Evolutionary conservation across 2,329 filamentous ascomycete genomes (phyloP), one percentile per base, ranked within the genome.

Genomic region (Xylaria arbuscula): DNA sequence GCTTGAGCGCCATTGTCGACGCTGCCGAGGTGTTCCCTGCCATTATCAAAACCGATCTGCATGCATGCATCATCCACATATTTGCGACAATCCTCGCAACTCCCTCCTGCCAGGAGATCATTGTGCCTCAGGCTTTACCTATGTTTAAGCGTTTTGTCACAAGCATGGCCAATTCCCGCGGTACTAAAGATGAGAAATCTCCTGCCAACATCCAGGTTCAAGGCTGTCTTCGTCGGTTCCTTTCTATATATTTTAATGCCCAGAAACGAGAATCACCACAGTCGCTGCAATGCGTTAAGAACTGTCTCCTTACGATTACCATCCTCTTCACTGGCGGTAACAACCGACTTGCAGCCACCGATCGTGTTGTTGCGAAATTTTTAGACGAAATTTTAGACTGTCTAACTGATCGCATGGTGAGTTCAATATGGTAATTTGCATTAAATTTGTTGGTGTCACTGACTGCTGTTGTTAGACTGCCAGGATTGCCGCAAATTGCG

Each of bases 11-110:
- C 1, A 88, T 99, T 1, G 96, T 98, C 3, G 93, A 98, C 76
- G 94, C 96, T 0, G 94, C 96, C 7, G 93, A 97, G 70, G 94
- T 98, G 17, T 99, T 99, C 81, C 97, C 97, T 0, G 90, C 93
- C 1, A 94, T 99, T 75, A 99, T 99, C 83, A 96, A 96, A 78
- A 95, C 94, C 10, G 96, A 99, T 78, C 86, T 99, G 7, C 94
- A 98, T 77, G 95, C 96, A 47, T 98, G 95, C 76, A 97, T 98
- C 73, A 88, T 99, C 58, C 94, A 99, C 82, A 97, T 98, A 64
- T 98, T 98, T 77, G 92, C 93, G 62, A 97, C 94, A 0, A 96
- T 97, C 66, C 87, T 99, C 13, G 92, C 93, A 15, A 98, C 94
- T 0, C 91, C 93, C 0, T 86, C 89, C 11, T 98, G 95, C 76